phyloP scores from a whole-genome alignment of 1,284 basidiomycete species.

The Ganoderma leucocontextum region DNA sequence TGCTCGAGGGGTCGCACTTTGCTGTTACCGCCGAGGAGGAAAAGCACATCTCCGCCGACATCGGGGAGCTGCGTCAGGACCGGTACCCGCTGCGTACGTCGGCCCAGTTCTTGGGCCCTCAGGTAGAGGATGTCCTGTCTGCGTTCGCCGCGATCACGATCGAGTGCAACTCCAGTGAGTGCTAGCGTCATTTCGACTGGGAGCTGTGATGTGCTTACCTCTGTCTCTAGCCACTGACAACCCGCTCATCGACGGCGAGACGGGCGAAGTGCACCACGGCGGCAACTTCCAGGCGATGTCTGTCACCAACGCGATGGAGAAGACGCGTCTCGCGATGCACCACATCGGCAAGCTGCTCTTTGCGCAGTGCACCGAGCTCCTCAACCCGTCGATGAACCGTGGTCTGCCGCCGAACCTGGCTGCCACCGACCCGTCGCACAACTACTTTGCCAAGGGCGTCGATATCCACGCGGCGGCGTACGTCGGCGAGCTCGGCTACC shows the following conservation, averaged over 20 bases:
- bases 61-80: constrained; percentile 76
- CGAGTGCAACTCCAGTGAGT: constrained; percentile 89
- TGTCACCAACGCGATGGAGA: constrained; percentile 89
- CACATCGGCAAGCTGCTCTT: constrained; percentile 88
- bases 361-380: constrained; percentile 84
- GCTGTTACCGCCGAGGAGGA: constrained; percentile 71
- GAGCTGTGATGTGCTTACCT: constrained; percentile 13
- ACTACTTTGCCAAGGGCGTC: constrained; percentile 87
- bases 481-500: constrained; percentile 81
- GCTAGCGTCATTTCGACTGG: not conserved
- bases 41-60: constrained; percentile 72
- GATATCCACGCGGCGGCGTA: constrained; percentile 89
- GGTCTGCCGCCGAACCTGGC: constrained; percentile 84
- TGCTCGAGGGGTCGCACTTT: constrained; percentile 76
- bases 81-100: constrained; percentile 82
- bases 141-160: constrained; percentile 70
- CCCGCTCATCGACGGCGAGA: constrained; percentile 74
- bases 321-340: constrained; percentile 82
- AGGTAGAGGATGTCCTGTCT: constrained; percentile 81
- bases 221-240: constrained; percentile 71
- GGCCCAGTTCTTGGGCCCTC: constrained; percentile 89
- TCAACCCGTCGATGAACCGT: constrained; percentile 85
- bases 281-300: constrained; percentile 92
- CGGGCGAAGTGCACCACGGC: constrained; percentile 78
- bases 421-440: constrained; percentile 83